Percentiles rank a stretch among this genome's conserved stretches.
These are phyloP conservation scores for Colletotrichum aenigma DNA, from an alignment of 2,329 filamentous ascomycete genomes.

Conservation along the genomic window DNA sequence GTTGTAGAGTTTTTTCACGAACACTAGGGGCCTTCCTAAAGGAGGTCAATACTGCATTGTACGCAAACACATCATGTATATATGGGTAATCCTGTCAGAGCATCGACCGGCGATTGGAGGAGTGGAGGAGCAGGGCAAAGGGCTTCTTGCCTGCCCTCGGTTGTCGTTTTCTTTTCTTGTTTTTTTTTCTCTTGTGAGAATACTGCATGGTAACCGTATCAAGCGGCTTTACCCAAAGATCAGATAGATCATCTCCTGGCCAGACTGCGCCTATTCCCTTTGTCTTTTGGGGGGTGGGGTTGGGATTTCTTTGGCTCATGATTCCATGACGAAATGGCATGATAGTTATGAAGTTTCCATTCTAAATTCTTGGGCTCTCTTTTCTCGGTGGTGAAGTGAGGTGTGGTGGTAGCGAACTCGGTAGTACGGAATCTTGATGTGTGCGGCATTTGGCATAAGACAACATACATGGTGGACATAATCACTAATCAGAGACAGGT, in stretches of 20 bases:
- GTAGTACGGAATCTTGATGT: neutral
- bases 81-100: conserved; percentile 20
- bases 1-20: neutral
- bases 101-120: conserved; percentile 2
- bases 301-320: conserved; percentile 22
- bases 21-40: neutral
- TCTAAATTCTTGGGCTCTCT: neutral
- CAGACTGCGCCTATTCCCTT: conserved; percentile 20
- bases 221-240: conserved; percentile 6
- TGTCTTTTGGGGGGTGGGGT: conserved; percentile 4
- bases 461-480: neutral
- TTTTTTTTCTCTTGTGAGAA: conserved; percentile 4
- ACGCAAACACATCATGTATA: conserved; percentile 12
- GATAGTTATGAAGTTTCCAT: conserved; percentile 22
- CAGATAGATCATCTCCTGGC: conserved; percentile 23
- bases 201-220: conserved; percentile 13
- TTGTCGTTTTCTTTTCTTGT: neutral
- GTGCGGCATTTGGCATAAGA: neutral
- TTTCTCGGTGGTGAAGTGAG: neutral
- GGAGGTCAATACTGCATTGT: neutral
- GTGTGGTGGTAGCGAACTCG: neutral
- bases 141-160: neutral
- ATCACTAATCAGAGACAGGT: neutral
- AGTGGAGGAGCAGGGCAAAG: conserved; percentile 10
- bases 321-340: conserved; percentile 26